Evolutionary conservation across 495 filamentous ascomycete species (phyloP).

Genomic region (Penicillium paradoxum): DNA sequence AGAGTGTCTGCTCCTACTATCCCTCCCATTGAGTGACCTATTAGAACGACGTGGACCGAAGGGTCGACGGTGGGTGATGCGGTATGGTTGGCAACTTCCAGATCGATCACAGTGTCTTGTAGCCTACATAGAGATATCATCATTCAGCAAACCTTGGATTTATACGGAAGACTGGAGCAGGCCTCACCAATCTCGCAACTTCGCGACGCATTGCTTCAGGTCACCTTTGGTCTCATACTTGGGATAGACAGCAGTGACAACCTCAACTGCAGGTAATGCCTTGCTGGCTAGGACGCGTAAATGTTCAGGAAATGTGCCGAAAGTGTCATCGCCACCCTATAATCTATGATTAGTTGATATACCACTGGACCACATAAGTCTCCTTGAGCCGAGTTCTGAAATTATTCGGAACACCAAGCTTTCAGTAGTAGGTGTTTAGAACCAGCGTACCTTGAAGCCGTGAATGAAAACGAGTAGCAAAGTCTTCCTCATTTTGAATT

Average conservation of each 20-base stretch:
- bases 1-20: conserved; percentile 90
- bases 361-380: neutral
- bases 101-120: conserved; percentile 84
- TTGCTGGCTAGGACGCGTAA: conserved; percentile 64
- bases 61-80: conserved; percentile 86
- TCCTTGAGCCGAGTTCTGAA: neutral
- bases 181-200: conserved; percentile 79
- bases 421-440: neutral
- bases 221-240: conserved; percentile 91
- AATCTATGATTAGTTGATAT: neutral
- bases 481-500: conserved; percentile 70
- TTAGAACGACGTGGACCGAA: conserved; percentile 73
- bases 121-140: conserved; percentile 54
- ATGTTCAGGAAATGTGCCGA: conserved; percentile 70
- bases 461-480: conserved; percentile 91
- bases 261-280: conserved; percentile 67
- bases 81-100: conserved; percentile 80
- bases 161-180: neutral
- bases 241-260: conserved; percentile 73
- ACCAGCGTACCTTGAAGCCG: conserved; percentile 80
- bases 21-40: conserved; percentile 96
- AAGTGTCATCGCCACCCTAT: conserved; percentile 89
- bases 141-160: neutral
- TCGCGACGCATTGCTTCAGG: conserved; percentile 68
- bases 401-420: conserved; percentile 8